A percentile compares a stretch with the other conserved stretches of the same genome.
These are phyloP conservation scores for Taxillus chinensis DNA, from an alignment of 164 flowering plant genomes.

Conservation along the genomic window DNA sequence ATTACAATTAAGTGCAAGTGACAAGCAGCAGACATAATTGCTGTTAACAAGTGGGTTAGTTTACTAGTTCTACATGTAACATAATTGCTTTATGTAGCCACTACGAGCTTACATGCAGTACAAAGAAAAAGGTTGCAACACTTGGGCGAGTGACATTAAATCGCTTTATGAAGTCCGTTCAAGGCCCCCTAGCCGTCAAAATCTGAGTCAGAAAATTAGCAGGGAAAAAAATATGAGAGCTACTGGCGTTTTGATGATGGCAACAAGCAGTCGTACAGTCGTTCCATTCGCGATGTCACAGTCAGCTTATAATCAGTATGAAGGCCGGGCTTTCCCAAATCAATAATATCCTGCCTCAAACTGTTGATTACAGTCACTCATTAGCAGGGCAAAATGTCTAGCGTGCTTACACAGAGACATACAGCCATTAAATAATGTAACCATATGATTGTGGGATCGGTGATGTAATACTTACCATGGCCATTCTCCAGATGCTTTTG, in stretches of 20 bases:
- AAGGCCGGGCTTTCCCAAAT: constrained; percentile 62
- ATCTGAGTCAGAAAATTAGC: no score
- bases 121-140: no score
- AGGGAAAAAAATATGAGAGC: not conserved
- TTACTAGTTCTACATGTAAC: no score
- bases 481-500: constrained; percentile 90
- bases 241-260: constrained; percentile 45
- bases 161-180: no score
- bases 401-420: no score
- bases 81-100: no score
- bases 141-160: no score
- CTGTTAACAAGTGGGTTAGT: no score
- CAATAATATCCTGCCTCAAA: constrained; percentile 69
- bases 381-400: constrained; percentile 8
- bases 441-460: not conserved
- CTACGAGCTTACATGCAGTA: no score
- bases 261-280: constrained; percentile 74
- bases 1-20: no score
- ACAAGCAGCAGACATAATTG: no score
- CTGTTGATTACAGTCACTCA: constrained; percentile 26
- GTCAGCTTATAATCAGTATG: constrained; percentile 46
- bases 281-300: constrained; percentile 58
- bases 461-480: constrained; percentile 41
- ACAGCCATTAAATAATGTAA: not conserved
- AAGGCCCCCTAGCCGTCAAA: no score